These are phyloP conservation scores for Globisporangium irregulare DNA, from an alignment of 352 stramenopile genomes.

Conservation along the genomic window DNA sequence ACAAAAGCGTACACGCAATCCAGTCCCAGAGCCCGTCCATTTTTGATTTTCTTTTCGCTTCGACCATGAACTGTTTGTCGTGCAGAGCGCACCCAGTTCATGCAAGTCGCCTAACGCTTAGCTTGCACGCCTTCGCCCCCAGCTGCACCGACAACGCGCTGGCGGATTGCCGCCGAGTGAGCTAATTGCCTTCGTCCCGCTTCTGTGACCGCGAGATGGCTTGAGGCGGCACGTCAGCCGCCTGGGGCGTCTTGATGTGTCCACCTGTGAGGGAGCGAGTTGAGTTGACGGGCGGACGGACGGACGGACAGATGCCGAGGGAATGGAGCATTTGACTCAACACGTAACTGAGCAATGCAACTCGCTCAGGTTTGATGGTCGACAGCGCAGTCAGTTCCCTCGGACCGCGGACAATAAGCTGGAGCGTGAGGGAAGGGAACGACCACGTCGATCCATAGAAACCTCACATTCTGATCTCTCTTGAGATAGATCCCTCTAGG, in stretches of 20 bases:
- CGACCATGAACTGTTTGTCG: neutral
- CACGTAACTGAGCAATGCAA: neutral
- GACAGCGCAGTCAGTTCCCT: conserved; percentile 3
- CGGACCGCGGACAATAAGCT: conserved; percentile 6
- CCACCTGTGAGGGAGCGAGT: conserved; percentile 4
- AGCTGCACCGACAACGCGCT: conserved; percentile 5
- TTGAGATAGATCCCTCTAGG: no score
- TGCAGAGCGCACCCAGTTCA: neutral
- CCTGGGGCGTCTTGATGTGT: neutral
- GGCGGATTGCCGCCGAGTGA: neutral
- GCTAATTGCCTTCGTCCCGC: neutral
- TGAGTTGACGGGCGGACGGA: neutral
- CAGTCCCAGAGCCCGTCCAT: neutral
- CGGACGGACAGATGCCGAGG: neutral
- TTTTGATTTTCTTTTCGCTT: neutral
- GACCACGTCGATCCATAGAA: neutral
- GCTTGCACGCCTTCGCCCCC: neutral
- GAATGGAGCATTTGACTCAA: neutral
- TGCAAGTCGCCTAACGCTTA: neutral
- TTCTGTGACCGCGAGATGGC: neutral
- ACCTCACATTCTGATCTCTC: neutral
- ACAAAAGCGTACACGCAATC: neutral
- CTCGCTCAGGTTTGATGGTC: neutral
- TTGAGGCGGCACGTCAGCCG: neutral
- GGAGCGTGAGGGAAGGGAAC: neutral